Evolutionary conservation across 148 eudicot genomes (phyloP).

Genomic region (Spergularia marina): DNA sequence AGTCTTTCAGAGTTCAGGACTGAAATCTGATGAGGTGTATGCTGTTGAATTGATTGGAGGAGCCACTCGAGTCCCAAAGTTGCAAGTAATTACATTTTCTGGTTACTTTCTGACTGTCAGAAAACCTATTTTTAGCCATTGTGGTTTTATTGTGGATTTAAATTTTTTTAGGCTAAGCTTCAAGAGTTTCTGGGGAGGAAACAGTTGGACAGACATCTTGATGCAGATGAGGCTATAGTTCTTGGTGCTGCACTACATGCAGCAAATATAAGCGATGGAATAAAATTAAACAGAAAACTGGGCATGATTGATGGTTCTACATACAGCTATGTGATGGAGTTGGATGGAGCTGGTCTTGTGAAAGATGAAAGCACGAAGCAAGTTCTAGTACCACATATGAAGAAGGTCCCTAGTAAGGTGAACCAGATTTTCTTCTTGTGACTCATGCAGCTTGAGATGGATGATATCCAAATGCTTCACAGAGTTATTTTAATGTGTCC

Average conservation of each 20-base stretch:
- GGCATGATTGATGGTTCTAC: slow-evolving; percentile 95
- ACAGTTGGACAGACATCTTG: slow-evolving; percentile 89
- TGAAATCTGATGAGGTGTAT: slow-evolving; percentile 62
- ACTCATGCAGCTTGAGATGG: not conserved
- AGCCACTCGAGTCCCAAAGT: slow-evolving; percentile 93
- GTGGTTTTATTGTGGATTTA: not conserved
- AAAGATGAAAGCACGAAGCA: slow-evolving; percentile 79
- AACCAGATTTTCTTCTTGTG: not conserved
- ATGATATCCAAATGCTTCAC: not conserved
- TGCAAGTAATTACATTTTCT: slow-evolving; percentile 56
- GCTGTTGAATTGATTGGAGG: slow-evolving; percentile 98
- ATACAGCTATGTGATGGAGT: slow-evolving; percentile 81
- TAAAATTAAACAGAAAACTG: slow-evolving; percentile 87
- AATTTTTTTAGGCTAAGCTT: slow-evolving; percentile 67
- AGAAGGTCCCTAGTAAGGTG: slow-evolving; percentile 95
- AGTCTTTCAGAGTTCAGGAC: slow-evolving; percentile 65
- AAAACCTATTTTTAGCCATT: not conserved
- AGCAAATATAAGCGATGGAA: slow-evolving; percentile 96
- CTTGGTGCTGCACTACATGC: slow-evolving; percentile 95
- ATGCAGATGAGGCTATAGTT: slow-evolving; percentile 94
- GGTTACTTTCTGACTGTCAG: not conserved
- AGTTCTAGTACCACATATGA: slow-evolving; percentile 78
- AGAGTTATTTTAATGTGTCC: slow-evolving; percentile 10
- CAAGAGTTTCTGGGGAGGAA: slow-evolving; percentile 91
- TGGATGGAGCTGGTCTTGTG: slow-evolving; percentile 68